phyloP scores from a whole-genome alignment of 176 grass and related monocot genomes.

The Rhynchospora tenuis region DNA sequence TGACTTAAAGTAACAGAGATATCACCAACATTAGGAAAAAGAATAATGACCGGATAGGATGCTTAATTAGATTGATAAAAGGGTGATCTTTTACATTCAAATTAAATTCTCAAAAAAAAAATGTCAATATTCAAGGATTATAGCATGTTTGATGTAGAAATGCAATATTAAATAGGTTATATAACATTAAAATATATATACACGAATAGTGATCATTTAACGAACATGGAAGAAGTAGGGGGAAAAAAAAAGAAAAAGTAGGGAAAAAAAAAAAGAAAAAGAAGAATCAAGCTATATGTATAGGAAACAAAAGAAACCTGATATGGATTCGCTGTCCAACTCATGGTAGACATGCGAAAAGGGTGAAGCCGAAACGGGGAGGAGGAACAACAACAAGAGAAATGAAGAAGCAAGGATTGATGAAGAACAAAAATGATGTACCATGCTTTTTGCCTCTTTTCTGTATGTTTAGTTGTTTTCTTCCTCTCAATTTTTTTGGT shows the following conservation, averaged over 20 bases:
- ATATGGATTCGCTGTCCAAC: background rate
- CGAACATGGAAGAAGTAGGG: background rate
- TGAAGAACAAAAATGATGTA: slow-evolving; percentile 7
- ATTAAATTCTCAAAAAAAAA: background rate
- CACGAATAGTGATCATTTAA: background rate
- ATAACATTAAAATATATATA: background rate
- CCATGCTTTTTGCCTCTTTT: background rate
- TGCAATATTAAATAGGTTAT: background rate
- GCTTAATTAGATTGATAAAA: background rate
- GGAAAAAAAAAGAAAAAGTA: background rate
- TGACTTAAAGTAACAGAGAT: background rate
- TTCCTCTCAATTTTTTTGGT: slow-evolving; percentile 3
- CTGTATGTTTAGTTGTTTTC: background rate
- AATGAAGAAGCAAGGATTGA: slow-evolving; percentile 10
- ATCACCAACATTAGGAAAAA: background rate
- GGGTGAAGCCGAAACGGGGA: slow-evolving; percentile 12
- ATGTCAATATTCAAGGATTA: background rate
- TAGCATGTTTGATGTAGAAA: background rate
- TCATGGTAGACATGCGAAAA: background rate
- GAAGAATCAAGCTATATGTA: background rate
- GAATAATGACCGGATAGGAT: background rate
- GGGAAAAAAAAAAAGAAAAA: background rate
- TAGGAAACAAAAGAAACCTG: slow-evolving; percentile 20
- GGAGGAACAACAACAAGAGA: slow-evolving; percentile 19
- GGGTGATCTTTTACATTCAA: background rate